A percentile compares a stretch with the other conserved stretches of the same genome.
Evolutionary conservation across 192 early-diverging fungal species (phyloP).

Genomic region (Coemansia sp.): DNA sequence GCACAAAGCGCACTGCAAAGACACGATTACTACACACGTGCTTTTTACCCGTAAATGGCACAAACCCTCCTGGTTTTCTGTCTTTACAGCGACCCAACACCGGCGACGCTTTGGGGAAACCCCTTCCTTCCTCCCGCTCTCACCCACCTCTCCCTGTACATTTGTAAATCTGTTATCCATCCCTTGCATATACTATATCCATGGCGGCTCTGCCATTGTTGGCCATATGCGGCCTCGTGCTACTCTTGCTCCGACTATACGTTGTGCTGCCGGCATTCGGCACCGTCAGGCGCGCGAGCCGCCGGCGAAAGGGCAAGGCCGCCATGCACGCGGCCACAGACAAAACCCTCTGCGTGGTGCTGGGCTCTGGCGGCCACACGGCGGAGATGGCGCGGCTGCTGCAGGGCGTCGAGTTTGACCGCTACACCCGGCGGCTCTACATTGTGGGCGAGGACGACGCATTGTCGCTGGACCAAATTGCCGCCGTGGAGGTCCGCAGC

Average conservation of each 20-base stretch:
- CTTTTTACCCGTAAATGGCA: not conserved
- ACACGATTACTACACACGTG: not conserved
- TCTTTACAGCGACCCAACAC: too few relatives aligned
- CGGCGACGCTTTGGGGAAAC: too few relatives aligned
- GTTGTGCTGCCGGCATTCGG: constrained; percentile 32
- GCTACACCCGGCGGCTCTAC: constrained; percentile 68
- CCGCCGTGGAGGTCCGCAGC: constrained; percentile 39
- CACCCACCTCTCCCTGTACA: too few relatives aligned
- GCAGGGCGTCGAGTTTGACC: constrained; percentile 54
- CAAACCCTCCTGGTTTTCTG: not conserved
- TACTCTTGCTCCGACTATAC: constrained; percentile 27
- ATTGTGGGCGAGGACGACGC: constrained; percentile 65
- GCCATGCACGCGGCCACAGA: not conserved
- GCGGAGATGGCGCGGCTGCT: constrained; percentile 83
- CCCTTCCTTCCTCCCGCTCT: too few relatives aligned
- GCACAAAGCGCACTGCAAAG: not conserved
- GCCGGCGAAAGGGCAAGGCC: constrained; percentile 26
- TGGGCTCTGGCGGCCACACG: constrained; percentile 77
- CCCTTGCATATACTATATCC: not conserved
- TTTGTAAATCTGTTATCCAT: not conserved
- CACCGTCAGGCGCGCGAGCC: not conserved
- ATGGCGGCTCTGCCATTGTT: not conserved
- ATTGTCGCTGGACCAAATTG: constrained; percentile 56
- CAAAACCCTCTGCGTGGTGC: constrained; percentile 36
- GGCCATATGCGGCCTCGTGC: not conserved